Conservation (phyloP, 176 grass and related monocot species). For the Ampelocalamus luodianensis region DNA sequence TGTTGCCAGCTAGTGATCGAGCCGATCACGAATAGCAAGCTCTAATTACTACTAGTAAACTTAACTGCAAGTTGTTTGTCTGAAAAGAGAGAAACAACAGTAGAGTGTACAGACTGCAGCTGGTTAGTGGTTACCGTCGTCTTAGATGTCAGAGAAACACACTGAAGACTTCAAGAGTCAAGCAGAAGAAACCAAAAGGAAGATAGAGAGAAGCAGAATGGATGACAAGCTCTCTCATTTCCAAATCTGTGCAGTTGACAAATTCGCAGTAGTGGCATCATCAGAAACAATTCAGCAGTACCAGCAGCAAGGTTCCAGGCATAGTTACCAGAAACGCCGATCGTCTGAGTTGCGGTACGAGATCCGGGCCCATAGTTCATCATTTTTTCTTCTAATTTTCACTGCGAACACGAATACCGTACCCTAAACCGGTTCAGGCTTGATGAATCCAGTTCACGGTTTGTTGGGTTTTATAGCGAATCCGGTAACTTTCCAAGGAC, state of each 20-base stretch:
- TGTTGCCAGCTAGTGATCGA: background rate
- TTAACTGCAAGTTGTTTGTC: slow-evolving; percentile 1
- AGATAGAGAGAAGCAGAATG: background rate
- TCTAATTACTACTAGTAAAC: background rate
- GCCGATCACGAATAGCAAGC: background rate
- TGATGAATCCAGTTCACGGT: too few species aligned
- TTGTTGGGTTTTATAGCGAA: too few species aligned
- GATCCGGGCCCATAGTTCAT: too few species aligned
- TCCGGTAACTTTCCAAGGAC: too few species aligned
- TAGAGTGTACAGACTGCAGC: too few species aligned
- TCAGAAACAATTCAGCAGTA: slow-evolving; percentile 11
- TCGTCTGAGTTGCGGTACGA: too few species aligned
- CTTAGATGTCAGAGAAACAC: slow-evolving; percentile 18
- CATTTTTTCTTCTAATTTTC: too few species aligned
- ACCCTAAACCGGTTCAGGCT: too few species aligned
- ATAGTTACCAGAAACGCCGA: too few species aligned
- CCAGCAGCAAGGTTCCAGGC: background rate
- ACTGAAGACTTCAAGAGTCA: slow-evolving; percentile 14
- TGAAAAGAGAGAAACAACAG: too few species aligned
- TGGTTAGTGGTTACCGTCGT: too few species aligned
- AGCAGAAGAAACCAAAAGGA: slow-evolving; percentile 16
- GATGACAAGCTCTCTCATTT: background rate
- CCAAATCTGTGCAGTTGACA: background rate
- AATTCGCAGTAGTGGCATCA: background rate
- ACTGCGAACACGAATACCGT: too few species aligned